Evolutionary conservation across 2,329 filamentous ascomycete genomes (phyloP), one percentile per base, ranked within the genome.

Genomic region (Pseudonectria buxi): DNA sequence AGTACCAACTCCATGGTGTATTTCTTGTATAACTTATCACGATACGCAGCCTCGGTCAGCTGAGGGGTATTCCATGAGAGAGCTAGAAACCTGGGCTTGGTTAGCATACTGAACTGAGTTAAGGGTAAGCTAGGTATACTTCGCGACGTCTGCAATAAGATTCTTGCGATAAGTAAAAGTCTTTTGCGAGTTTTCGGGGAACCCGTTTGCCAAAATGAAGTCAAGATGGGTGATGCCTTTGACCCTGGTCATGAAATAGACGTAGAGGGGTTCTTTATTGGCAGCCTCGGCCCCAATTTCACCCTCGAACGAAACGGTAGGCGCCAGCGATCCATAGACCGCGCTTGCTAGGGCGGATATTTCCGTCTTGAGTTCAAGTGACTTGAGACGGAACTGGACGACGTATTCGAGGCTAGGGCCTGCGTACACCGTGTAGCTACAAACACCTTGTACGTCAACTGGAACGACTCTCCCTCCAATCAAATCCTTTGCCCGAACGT

Each of bases 361-460:
- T 14, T 63, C 54, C 25, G 50, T 49, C 14, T 51, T 53, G n/a
- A 65, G 47, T 24, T 49, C 39, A 4, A 61, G 46, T 3, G 56
- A 61, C 43, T 51, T 50, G 10, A 65, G 55, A 31, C 59, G 59
- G 44, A 61, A 65, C 45, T 66, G 60, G 26, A 55, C 55, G 24
- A 64, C 56, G 30, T 47, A 56, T 46, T 62, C 56, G 14, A 41
- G 43, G 24, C 53, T 42, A 9, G 37, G 40, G 4, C 63, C 57
- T n/a, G 58, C 57, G 37, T 63, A 66, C 30, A 64, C 54, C 2
- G 56, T 58, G 47, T 65, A 65, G 50, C 59, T 64, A 44, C 57
- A 65, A 18, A 47, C 49, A 14, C 61, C 59, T 47, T 64, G 56
- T 11, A 63, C 47, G 12, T 42, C 32, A n/a, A 64, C 56, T 12